Base-by-base conservation (phyloP, 176 grass and related monocot genomes). In the Zoysia japonica region DNA sequence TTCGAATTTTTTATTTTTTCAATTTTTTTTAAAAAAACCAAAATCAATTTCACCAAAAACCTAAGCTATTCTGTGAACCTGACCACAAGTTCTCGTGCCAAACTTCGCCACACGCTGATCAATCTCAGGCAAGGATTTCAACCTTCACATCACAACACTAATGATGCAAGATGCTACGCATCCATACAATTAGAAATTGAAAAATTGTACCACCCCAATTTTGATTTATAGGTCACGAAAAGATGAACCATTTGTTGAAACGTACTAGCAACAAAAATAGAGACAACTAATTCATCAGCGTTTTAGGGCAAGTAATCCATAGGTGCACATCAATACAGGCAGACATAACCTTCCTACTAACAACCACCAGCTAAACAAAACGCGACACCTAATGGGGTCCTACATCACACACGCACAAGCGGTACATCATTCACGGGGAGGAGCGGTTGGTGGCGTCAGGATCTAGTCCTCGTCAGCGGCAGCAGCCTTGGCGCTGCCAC, bases 381-480 rank as follows among this genome's bases (percentile, higher is more conserved):
- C 68, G 5, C 47, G 48, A 44, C 54, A 79, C 62, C 56, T 61
- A 57, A 65, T 28, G 40, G 63, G 2, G 12, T 5, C 11, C 63
- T 41, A 72, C 61, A 39, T 38, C 59, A 47, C 20, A 65, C 71
- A 46, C 17, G 15, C 65, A 82, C 15, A 8, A 42, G 45, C 56
- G 77, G 39, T 28, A 5, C 50, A 61, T 45, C 65, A 37, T 36
- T 61, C 36, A 38, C 35, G 61, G 1, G 28, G 28, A 28, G 38
- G 71, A 6, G 1, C 56, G 5, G 47, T 61, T 28, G 11, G 17
- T 2, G 17, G 11, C 1, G 15, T 35, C 5, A 39, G 41, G 42
- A 71, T 87, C 68, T 94, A 89, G 59, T 91, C 89, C 59, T 94
- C 92, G 4, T 94, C 92, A 0, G 68, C 92, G 3, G 92, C 77